Evolutionary conservation across 2,329 filamentous ascomycete species (phyloP).

Genomic region (Aspergillus proliferans): DNA sequence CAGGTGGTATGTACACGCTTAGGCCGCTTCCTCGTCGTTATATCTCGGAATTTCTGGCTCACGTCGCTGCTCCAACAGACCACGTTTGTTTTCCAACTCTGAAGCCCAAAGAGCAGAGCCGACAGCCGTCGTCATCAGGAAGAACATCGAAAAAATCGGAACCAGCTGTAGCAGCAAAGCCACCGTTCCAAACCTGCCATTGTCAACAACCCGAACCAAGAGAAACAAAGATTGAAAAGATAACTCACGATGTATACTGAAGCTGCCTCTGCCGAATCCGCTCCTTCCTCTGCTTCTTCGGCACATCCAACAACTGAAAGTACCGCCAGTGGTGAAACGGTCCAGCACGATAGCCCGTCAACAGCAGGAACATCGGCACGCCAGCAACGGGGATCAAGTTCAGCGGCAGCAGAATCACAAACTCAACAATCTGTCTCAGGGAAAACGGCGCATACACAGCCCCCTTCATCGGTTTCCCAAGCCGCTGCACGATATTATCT

Average conservation of each 20-base stretch:
- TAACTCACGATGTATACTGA: constrained; percentile 72
- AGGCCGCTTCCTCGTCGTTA: not conserved
- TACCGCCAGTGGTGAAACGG: constrained; percentile 88
- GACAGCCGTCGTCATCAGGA: constrained; percentile 77
- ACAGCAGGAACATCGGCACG: constrained; percentile 74
- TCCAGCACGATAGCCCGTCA: constrained; percentile 81
- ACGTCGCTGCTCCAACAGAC: constrained; percentile 16
- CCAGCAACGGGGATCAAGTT: constrained; percentile 83
- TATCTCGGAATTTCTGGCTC: not conserved
- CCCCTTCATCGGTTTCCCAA: constrained; percentile 71
- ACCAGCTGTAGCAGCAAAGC: constrained; percentile 81
- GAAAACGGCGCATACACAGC: constrained; percentile 86
- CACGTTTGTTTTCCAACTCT: constrained; percentile 60
- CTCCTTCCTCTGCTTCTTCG: constrained; percentile 64
- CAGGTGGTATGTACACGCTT: not conserved
- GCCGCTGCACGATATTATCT: constrained; percentile 66
- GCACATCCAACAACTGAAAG: constrained; percentile 71
- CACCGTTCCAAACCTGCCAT: constrained; percentile 66
- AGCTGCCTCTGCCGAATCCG: constrained; percentile 63
- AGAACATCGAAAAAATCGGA: constrained; percentile 87
- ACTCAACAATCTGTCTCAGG: constrained; percentile 80
- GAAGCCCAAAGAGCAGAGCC: constrained; percentile 84
- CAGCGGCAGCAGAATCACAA: constrained; percentile 70
- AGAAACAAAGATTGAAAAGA: not conserved
- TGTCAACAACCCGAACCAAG: not conserved